A percentile compares a stretch with the other conserved stretches of the same genome.
phyloP scores from a whole-genome alignment of 1,139 yeast genomes.

The Candida pseudoviswanathii region DNA sequence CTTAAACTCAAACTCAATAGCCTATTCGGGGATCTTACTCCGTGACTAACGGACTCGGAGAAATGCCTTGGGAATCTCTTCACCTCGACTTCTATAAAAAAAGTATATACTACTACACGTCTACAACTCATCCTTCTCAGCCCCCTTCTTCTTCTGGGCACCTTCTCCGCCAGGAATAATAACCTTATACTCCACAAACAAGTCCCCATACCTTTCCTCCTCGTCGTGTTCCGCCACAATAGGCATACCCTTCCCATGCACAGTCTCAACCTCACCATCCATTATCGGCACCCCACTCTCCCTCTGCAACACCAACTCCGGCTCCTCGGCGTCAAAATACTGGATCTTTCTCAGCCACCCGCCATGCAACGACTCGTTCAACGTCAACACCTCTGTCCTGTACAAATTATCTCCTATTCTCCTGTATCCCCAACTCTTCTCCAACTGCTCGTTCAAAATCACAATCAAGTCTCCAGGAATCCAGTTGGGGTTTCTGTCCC shows the following conservation, averaged over 20 bases:
- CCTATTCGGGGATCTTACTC: too few species aligned
- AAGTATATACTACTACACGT: not conserved
- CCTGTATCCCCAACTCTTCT: slow-evolving; percentile 77
- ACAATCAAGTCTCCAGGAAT: slow-evolving; percentile 78
- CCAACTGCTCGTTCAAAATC: slow-evolving; percentile 54
- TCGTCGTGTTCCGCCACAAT: slow-evolving; percentile 26
- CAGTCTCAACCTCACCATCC: slow-evolving; percentile 70
- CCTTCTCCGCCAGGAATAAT: slow-evolving; percentile 39
- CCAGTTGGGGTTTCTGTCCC: slow-evolving; percentile 81
- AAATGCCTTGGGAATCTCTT: too few species aligned
- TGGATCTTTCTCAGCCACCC: slow-evolving; percentile 74
- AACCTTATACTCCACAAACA: slow-evolving; percentile 70
- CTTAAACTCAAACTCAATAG: too few species aligned
- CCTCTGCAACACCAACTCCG: slow-evolving; percentile 47
- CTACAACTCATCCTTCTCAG: slow-evolving; percentile 14
- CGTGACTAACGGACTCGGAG: too few species aligned
- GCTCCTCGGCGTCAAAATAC: slow-evolving; percentile 39
- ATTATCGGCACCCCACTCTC: slow-evolving; percentile 50
- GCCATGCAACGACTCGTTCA: slow-evolving; percentile 73
- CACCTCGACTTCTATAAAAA: not conserved
- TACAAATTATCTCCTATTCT: slow-evolving; percentile 74
- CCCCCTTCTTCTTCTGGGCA: slow-evolving; percentile 12
- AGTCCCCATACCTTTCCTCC: slow-evolving; percentile 67
- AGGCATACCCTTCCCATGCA: slow-evolving; percentile 89
- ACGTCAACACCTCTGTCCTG: slow-evolving; percentile 76